phyloP scores from a whole-genome alignment of 768 basidiomycete species.

The Exidia glandulosa region DNA sequence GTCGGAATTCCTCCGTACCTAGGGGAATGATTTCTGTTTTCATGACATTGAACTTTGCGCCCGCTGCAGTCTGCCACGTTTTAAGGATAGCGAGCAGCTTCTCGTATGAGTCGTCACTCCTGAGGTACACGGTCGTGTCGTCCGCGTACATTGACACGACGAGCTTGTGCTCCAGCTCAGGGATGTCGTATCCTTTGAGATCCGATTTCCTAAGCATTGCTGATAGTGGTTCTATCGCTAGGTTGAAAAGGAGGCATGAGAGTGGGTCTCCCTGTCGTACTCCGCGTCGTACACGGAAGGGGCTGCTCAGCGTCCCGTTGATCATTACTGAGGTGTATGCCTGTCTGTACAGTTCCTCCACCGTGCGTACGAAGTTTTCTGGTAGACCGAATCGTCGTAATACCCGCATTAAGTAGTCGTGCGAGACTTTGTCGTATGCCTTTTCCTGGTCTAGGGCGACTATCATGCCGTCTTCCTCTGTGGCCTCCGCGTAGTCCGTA shows the following conservation, averaged over 20 bases:
- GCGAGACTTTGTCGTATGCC: constrained; percentile 12
- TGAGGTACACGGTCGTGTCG: constrained; percentile 29
- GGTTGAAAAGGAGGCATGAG: constrained; percentile 13
- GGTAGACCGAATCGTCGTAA: constrained; percentile 7
- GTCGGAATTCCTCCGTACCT: constrained; percentile 13
- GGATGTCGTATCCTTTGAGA: background rate
- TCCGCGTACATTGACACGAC: constrained; percentile 29
- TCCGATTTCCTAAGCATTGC: background rate
- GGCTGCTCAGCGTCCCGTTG: constrained; percentile 1
- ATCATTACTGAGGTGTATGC: constrained; percentile 10
- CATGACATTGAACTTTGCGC: constrained; percentile 29
- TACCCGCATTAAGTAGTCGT: constrained; percentile 10
- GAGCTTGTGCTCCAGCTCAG: constrained; percentile 6
- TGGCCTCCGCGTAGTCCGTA: constrained; percentile 8
- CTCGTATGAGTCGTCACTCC: constrained; percentile 15
- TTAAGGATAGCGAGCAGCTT: constrained; percentile 19
- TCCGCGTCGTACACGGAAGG: constrained; percentile 7
- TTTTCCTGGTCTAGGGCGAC: constrained; percentile 10
- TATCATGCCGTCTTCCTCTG: constrained; percentile 9
- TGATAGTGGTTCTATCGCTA: constrained; percentile 14
- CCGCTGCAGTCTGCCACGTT: constrained; percentile 28
- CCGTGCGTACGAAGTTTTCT: constrained; percentile 8
- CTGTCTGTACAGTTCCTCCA: constrained; percentile 10
- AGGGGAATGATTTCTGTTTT: constrained; percentile 32
- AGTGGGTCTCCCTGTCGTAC: constrained; percentile 14